Base-by-base conservation (phyloP, 345 rosid genomes). In the Odontarrhena argentea region DNA sequence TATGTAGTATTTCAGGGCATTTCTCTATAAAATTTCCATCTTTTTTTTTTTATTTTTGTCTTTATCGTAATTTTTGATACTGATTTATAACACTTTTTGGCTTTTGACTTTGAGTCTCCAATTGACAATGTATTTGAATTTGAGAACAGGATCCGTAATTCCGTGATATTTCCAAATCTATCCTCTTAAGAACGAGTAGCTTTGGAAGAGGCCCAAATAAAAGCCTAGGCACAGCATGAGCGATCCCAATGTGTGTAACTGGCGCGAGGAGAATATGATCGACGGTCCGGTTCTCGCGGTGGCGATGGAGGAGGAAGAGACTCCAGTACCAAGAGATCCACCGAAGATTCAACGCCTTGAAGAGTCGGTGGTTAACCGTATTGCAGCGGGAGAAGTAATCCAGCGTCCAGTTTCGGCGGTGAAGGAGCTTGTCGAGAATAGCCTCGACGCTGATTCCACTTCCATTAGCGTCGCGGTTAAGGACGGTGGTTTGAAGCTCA, bases 401-500 rank as follows among this genome's bases (percentile, higher is more conserved):
- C 99, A 91, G 64, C 92, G 96, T 7, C 96, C 99, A 9, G 89
- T 91, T 8, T 90, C 97, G 43, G 97, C 89, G 12, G 89, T 94
- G 42, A 94, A 94, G 73, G 99, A 94, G 83, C 87, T 94, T 55
- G 87, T 94, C 10, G 99, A 94, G 87, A 91, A 94, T 54, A 88
- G 97, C 71, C 79, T 94, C 43, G 99, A 94, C 74, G 99, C 99
- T 22, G 74, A 68, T 67, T 88, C 99, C n/a, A 82, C 80, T 63
- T 84, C 87, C 82, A 70, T 94, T 36, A 85, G 49, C 77, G 88
- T 94, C 71, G 79, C 75, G 64, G 82, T 94, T 55, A 94, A 91
- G 76, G 99, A 94, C 73, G 96, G 99, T 25, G 99, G 97, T n/a
- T 87, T 91, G 61, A 94, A 91, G 77, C 99, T 94, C 65, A 91